Percentiles rank a stretch among this genome's conserved stretches.
Conservation (phyloP, 495 filamentous ascomycete genomes). For the Astrocystis sublimbata region DNA sequence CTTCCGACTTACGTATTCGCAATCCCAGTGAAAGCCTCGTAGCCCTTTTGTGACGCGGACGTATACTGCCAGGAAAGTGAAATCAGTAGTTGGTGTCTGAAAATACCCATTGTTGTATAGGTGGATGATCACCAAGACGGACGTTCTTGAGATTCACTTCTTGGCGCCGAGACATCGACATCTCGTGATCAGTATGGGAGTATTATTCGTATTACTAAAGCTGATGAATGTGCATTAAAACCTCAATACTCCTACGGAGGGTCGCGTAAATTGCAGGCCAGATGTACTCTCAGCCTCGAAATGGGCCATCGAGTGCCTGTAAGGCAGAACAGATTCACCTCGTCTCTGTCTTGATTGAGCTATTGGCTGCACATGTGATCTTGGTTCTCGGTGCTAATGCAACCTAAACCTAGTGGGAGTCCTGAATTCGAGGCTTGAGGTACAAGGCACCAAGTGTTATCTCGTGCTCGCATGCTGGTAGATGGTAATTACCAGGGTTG, state of each 20-base stretch:
- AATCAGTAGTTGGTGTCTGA: background rate
- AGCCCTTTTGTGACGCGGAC: conserved; percentile 1
- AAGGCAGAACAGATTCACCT: background rate
- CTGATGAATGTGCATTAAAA: conserved; percentile 12
- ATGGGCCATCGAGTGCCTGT: background rate
- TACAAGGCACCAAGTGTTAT: background rate
- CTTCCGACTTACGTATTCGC: conserved; percentile 1
- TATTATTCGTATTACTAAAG: conserved; percentile 7
- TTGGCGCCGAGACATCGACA: conserved; percentile 15
- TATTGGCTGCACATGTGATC: background rate
- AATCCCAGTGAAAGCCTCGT: background rate
- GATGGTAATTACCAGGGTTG: background rate
- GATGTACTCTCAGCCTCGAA: background rate
- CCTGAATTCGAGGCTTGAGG: background rate
- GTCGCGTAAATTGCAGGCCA: conserved; percentile 10
- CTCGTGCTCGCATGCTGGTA: background rate
- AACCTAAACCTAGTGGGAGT: background rate
- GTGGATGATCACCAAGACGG: background rate
- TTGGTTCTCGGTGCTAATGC: background rate
- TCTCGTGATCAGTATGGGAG: conserved; percentile 1
- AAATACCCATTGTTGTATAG: background rate
- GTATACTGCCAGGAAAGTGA: background rate
- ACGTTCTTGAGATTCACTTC: conserved; percentile 3
- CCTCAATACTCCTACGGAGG: background rate
- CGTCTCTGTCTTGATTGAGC: background rate